Conservation (phyloP, 2,329 filamentous ascomycete genomes). For the Hymenoscyphus linearis region DNA sequence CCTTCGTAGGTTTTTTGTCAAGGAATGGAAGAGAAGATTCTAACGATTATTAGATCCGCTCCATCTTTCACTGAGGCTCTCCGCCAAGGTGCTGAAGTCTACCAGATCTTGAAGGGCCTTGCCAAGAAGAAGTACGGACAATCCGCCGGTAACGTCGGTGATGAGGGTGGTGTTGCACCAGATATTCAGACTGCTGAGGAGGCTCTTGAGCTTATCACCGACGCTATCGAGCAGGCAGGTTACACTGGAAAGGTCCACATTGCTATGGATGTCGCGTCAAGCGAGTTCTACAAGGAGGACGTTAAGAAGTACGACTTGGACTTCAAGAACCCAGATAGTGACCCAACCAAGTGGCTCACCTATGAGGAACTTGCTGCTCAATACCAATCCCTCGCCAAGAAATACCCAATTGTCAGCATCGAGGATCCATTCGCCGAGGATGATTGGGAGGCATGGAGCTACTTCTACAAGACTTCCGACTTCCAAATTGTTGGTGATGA, state of each 20-base stretch:
- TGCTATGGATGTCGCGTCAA: conserved; percentile 98
- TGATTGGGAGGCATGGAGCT: conserved; percentile 99
- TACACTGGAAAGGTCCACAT: conserved; percentile 97
- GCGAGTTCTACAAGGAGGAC: conserved; percentile 97
- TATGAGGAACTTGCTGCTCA: conserved; percentile 94
- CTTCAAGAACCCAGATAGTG: conserved; percentile 99
- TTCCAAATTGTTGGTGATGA: conserved; percentile 99
- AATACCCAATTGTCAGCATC: conserved; percentile 98
- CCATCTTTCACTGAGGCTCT: conserved; percentile 92
- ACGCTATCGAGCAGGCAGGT: conserved; percentile 88
- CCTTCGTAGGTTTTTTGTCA: conserved; percentile 54
- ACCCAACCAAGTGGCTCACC: conserved; percentile 95
- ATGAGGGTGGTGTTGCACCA: conserved; percentile 98
- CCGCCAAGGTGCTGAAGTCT: conserved; percentile 94
- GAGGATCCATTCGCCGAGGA: conserved; percentile 99
- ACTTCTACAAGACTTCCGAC: conserved; percentile 99
- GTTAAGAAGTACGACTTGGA: conserved; percentile 99
- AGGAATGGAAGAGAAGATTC: background rate
- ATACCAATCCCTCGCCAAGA: conserved; percentile 81
- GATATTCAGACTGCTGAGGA: conserved; percentile 97
- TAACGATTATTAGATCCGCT: conserved; percentile 53
- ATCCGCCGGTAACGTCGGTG: conserved; percentile 97
- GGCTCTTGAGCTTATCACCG: conserved; percentile 92
- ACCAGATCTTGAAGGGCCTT: conserved; percentile 93
- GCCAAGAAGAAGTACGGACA: conserved; percentile 99